Conservation (phyloP, 1,284 basidiomycete genomes). For the Ustilago tritici region DNA sequence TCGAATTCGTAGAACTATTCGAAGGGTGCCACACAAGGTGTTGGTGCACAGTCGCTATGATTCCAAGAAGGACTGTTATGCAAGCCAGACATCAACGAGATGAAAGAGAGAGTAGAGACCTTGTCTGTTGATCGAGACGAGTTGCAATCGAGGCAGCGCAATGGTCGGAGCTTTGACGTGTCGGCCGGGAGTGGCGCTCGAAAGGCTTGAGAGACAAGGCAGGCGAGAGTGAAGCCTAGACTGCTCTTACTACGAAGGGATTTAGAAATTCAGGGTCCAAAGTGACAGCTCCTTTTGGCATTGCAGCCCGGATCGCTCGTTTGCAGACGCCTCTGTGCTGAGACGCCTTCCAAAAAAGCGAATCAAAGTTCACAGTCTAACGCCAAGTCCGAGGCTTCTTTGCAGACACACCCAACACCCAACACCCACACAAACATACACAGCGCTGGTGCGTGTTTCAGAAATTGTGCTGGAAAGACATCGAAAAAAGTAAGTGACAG, state of each 20-base stretch:
- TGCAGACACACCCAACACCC: not conserved
- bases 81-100: not conserved
- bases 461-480: not conserved
- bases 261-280: not conserved
- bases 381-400: conserved; percentile 5
- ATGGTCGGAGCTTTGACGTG: not conserved
- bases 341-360: not conserved
- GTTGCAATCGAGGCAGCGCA: too few species aligned
- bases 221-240: too few species aligned
- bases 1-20: too few species aligned
- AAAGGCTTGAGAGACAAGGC: not conserved
- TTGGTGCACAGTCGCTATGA: too few species aligned
- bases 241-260: not conserved
- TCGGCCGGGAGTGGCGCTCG: not conserved
- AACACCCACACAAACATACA: too few species aligned
- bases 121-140: not conserved
- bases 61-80: too few species aligned
- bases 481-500: not conserved
- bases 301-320: not conserved
- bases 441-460: conserved; percentile 1
- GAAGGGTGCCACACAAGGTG: too few species aligned
- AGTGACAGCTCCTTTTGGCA: not conserved
- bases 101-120: not conserved
- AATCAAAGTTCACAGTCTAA: conserved; percentile 4
- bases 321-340: not conserved